Evolutionary conservation across 768 basidiomycete genomes (phyloP), one percentile per base, ranked within the genome.

Genomic region (Rhodosporidiobolus odoratus): DNA sequence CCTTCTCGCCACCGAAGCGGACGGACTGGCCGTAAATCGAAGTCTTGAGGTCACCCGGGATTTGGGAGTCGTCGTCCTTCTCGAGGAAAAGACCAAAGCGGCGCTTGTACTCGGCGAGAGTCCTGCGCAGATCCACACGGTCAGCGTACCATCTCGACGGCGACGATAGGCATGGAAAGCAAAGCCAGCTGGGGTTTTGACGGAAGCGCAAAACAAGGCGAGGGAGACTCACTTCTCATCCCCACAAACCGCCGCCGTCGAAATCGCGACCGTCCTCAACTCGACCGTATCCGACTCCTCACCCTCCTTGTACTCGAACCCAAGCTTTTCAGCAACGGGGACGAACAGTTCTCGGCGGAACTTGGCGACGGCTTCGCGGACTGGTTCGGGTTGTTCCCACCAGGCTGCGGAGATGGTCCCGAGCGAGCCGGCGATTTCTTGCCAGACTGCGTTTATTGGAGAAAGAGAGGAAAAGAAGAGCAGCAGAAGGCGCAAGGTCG

Each of bases 381-480:
- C 73, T 83, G 81, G 37, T 81, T 83, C 41, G 80, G 81, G 76
- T 74, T 91, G 81, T 79, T 95, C 92, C 89, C 91, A 96, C 89
- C 92, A 96, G 4, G 86, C 85, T 12, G 83, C 84, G 16, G 82
- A 78, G 38, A 96, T 79, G 43, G 81, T 79, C 35, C 77, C 75
- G 59, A 97, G 79, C 60, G 83, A 86, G 17, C 82, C 81, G 6
- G 83, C 80, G 57, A 94, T 86, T 65, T 86, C 86, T 58, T 85
- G 82, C 91, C 90, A 93, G 23, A 95, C 90, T 53, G n/a, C n/a
- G n/a, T n/a, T n/a, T n/a, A n/a, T n/a, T n/a, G n/a, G 47, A 32
- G 15, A 54, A 45, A 3, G 17, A 69, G 50, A 59, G 38, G 48
- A 4, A 17, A 34, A 53, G 30, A 41, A 54, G 21, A 23, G 32